A percentile compares a stretch with the other conserved stretches of the same genome.
phyloP scores from a whole-genome alignment of 2,329 filamentous ascomycete genomes.

The Aureobasidium sp. region DNA sequence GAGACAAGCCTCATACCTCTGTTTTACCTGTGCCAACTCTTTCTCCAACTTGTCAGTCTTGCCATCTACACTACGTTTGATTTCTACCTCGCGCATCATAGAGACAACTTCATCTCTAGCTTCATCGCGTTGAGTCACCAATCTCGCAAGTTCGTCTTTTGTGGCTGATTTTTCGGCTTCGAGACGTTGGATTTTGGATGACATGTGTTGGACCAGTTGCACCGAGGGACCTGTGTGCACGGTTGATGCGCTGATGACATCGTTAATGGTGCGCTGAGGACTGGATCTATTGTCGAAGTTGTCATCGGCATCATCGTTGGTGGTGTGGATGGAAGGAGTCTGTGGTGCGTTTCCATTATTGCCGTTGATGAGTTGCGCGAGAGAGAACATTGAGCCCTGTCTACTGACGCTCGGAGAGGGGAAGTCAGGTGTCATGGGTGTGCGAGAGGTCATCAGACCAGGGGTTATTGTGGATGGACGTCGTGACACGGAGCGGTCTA shows the following conservation, averaged over 20 bases:
- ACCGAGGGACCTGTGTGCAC: constrained; percentile 92
- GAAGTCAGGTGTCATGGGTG: constrained; percentile 17
- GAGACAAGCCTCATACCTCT: constrained; percentile 88
- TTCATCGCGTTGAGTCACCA: constrained; percentile 90
- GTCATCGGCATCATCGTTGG: constrained; percentile 60
- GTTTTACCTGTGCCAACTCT: constrained; percentile 73
- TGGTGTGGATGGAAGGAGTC: constrained; percentile 54
- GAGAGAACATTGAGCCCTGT: constrained; percentile 51
- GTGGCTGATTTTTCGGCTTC: constrained; percentile 92
- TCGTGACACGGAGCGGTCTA: constrained; percentile 39
- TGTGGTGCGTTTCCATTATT: constrained; percentile 32
- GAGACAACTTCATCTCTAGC: constrained; percentile 91
- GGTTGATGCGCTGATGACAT: constrained; percentile 65
- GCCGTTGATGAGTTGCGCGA: constrained; percentile 39
- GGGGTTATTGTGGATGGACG: constrained; percentile 32
- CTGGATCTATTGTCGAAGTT: constrained; percentile 64
- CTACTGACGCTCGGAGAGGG: constrained; percentile 38
- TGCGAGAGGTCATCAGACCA: constrained; percentile 22
- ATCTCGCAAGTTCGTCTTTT: constrained; percentile 84
- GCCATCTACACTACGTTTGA: constrained; percentile 65
- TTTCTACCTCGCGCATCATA: constrained; percentile 88
- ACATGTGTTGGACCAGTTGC: constrained; percentile 97
- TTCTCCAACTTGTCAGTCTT: constrained; percentile 72
- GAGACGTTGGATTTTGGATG: constrained; percentile 87
- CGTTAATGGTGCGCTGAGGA: constrained; percentile 74